Evolutionary conservation across 495 filamentous ascomycete genomes (phyloP).

Genomic region (Symbiotaphrina buchneri): DNA sequence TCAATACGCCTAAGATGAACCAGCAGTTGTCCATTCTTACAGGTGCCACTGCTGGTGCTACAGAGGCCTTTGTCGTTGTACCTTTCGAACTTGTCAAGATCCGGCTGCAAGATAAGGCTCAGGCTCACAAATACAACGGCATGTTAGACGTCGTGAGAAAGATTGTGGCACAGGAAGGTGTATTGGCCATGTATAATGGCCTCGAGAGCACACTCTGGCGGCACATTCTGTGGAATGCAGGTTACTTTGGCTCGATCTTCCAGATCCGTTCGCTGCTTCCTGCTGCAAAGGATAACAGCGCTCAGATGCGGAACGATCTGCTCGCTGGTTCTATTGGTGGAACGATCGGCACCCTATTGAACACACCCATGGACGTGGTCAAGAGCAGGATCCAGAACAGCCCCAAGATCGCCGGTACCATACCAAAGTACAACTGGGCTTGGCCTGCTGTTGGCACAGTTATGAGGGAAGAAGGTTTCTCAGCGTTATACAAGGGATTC

Average conservation of each 20-base stretch:
- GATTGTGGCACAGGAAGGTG: conserved; percentile 65
- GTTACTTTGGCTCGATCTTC: conserved; percentile 97
- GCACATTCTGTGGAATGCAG: conserved; percentile 90
- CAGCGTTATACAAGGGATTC: conserved; percentile 92
- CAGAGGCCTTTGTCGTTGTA: conserved; percentile 86
- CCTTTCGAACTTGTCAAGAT: conserved; percentile 95
- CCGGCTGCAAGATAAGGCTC: conserved; percentile 82
- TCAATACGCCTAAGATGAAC: conserved; percentile 69
- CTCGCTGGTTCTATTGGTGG: conserved; percentile 74
- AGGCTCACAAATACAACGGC: conserved; percentile 84
- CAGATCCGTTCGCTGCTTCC: conserved; percentile 75
- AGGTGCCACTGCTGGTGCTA: conserved; percentile 84
- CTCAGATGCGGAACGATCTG: conserved; percentile 68
- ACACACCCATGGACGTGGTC: conserved; percentile 95
- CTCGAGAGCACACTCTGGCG: conserved; percentile 93
- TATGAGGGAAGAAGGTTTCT: conserved; percentile 81
- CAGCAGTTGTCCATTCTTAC: conserved; percentile 78
- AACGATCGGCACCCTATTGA: conserved; percentile 79
- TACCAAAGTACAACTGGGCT: conserved; percentile 96
- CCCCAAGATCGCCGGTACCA: conserved; percentile 50
- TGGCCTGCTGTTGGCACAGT: conserved; percentile 69
- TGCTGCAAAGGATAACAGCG: conserved; percentile 49
- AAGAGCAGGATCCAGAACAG: conserved; percentile 95
- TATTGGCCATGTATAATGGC: conserved; percentile 83
- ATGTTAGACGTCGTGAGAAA: conserved; percentile 78